A percentile compares a stretch with the other conserved stretches of the same genome.
Evolutionary conservation across 495 filamentous ascomycete species (phyloP).

Genomic region (Neurospora sp.): DNA sequence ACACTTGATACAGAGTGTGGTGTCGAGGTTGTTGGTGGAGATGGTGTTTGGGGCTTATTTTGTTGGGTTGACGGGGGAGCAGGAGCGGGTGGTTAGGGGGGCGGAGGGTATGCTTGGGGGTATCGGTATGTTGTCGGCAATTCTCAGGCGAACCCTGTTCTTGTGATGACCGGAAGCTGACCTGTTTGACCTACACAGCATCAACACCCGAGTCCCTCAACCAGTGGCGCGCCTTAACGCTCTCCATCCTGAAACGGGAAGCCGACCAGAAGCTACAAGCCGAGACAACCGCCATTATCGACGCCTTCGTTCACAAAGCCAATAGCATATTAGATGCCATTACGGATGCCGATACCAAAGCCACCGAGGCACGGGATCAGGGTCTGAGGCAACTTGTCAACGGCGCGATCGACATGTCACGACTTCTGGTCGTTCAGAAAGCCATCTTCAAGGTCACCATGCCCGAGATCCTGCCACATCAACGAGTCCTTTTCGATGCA

Average conservation of each 20-base stretch:
- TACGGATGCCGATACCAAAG: conserved; percentile 20
- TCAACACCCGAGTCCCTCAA: conserved; percentile 39
- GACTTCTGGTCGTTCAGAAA: conserved; percentile 42
- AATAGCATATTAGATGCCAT: conserved; percentile 33
- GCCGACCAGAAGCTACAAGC: conserved; percentile 30
- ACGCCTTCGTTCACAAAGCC: conserved; percentile 26
- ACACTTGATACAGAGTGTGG: conserved; percentile 42
- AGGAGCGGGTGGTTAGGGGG: conserved; percentile 29
- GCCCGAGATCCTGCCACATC: conserved; percentile 38
- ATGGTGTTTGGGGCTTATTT: conserved; percentile 43
- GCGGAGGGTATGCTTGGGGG: conserved; percentile 35
- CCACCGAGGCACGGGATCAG: conserved; percentile 36
- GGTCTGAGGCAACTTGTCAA: conserved; percentile 34
- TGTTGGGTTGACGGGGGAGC: conserved; percentile 36
- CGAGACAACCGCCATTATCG: conserved; percentile 26
- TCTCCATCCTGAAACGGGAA: conserved; percentile 40
- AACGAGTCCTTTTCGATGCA: conserved; percentile 37
- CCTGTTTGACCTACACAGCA: conserved; percentile 4
- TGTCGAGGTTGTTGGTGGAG: conserved; percentile 41
- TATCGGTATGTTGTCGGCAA: no score
- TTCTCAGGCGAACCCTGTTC: no score
- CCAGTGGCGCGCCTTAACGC: conserved; percentile 45
- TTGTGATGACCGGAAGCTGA: no score
- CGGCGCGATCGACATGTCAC: conserved; percentile 39
- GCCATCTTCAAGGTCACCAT: conserved; percentile 42